A percentile compares a stretch with the other conserved stretches of the same genome.
Evolutionary conservation across 768 basidiomycete genomes (phyloP).

Genomic region (Collybia nuda): DNA sequence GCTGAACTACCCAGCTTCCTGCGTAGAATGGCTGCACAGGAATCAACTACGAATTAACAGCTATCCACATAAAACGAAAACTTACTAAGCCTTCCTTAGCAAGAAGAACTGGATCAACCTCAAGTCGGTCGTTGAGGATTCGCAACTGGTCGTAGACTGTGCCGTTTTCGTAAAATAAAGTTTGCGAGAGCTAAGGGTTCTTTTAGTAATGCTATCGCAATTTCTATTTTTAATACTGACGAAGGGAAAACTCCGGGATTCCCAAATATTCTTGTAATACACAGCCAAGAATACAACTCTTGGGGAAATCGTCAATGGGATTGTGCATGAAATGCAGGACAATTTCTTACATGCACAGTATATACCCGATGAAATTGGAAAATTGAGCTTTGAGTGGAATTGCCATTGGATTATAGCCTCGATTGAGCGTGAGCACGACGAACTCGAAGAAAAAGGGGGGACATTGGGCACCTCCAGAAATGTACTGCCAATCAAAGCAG

Average conservation of each 20-base stretch:
- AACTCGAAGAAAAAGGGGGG: background rate
- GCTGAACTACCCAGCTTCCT: constrained; percentile 44
- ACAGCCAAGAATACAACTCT: constrained; percentile 47
- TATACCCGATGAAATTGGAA: constrained; percentile 46
- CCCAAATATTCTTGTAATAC: constrained; percentile 57
- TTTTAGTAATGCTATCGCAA: constrained; percentile 15
- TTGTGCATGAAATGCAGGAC: constrained; percentile 3
- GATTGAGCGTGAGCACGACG: constrained; percentile 1
- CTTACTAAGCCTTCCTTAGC: constrained; percentile 39
- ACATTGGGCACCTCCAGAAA: constrained; percentile 38
- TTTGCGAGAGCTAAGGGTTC: constrained; percentile 48
- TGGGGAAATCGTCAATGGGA: background rate
- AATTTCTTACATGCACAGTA: constrained; percentile 44
- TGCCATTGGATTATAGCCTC: constrained; percentile 43
- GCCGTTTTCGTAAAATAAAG: constrained; percentile 48
- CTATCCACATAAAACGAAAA: background rate
- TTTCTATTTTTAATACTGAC: constrained; percentile 10
- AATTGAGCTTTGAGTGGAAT: constrained; percentile 54
- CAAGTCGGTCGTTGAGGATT: constrained; percentile 44
- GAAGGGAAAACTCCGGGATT: constrained; percentile 34
- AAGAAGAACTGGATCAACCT: constrained; percentile 39
- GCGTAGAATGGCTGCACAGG: constrained; percentile 40
- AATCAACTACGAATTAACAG: background rate
- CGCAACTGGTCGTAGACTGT: constrained; percentile 43
- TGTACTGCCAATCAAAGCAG: constrained; percentile 65